A percentile compares a stretch with the other conserved stretches of the same genome.
Conservation (phyloP, 306 rosid genomes). For the Gillenia trifoliata region DNA sequence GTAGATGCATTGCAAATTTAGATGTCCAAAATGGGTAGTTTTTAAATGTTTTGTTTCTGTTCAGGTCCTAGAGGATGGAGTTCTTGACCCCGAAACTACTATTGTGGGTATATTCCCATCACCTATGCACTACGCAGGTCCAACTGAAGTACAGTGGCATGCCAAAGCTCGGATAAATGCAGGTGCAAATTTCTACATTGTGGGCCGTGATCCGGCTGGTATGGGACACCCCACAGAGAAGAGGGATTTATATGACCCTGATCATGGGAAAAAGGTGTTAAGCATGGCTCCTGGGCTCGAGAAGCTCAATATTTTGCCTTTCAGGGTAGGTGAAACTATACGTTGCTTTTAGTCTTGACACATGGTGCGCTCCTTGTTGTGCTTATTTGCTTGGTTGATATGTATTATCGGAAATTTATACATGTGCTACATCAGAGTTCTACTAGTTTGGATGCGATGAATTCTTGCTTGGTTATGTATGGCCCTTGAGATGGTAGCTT, state of each 20-base stretch:
- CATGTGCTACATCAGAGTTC: background rate
- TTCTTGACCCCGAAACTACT: constrained; percentile 94
- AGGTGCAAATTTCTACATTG: constrained; percentile 95
- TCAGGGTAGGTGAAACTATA: constrained; percentile 46
- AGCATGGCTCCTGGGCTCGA: constrained; percentile 98
- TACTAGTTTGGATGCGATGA: background rate
- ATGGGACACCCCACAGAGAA: constrained; percentile 96
- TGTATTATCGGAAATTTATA: background rate
- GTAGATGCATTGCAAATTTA: background rate
- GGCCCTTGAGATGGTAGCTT: background rate
- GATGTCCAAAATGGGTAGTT: constrained; percentile 1
- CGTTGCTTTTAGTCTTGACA: background rate
- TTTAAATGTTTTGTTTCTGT: constrained; percentile 19
- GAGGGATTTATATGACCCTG: constrained; percentile 89
- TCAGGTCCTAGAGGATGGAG: constrained; percentile 92
- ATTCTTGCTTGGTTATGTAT: background rate
- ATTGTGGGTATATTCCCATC: constrained; percentile 91
- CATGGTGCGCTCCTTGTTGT: background rate
- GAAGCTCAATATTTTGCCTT: constrained; percentile 93
- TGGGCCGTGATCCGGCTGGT: constrained; percentile 99
- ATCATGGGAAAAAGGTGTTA: constrained; percentile 92
- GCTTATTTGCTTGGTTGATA: background rate
- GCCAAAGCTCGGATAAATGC: constrained; percentile 96
- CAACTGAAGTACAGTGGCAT: constrained; percentile 99
- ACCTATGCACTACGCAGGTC: constrained; percentile 98